Percentiles rank a stretch among this genome's conserved stretches.
phyloP scores from a whole-genome alignment of 192 early-diverging fungal genomes.

The Coemansia sp. region DNA sequence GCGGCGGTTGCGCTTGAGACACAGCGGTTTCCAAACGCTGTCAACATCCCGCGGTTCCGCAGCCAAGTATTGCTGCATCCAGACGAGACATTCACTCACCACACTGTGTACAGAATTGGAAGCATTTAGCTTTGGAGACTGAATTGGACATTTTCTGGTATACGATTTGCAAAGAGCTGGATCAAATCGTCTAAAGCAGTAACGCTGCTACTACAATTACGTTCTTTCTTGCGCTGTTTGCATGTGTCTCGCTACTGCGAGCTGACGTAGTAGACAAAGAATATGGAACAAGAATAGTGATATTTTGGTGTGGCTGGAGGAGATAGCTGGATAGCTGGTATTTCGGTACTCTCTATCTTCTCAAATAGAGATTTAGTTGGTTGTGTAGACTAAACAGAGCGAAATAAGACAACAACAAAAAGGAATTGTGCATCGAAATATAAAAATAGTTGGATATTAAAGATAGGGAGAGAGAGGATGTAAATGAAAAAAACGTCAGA shows the following conservation, averaged over 20 bases:
- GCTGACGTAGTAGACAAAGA: not conserved
- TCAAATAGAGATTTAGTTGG: not conserved
- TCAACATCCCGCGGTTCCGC: conserved; percentile 61
- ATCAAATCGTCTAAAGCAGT: not conserved
- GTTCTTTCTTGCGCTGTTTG: not conserved
- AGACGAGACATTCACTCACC: conserved; percentile 56
- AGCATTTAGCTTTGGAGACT: not conserved
- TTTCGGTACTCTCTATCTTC: not conserved
- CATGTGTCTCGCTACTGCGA: not conserved
- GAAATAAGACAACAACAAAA: no score
- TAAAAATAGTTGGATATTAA: not conserved
- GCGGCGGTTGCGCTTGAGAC: conserved; percentile 73
- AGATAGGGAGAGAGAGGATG: not conserved
- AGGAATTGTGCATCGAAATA: no score
- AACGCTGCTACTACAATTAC: not conserved
- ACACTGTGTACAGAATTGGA: conserved; percentile 55
- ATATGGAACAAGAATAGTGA: not conserved
- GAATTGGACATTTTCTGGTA: not conserved
- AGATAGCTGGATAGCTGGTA: not conserved
- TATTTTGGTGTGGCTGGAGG: not conserved
- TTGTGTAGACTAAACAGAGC: no score
- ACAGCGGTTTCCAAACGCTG: conserved; percentile 62
- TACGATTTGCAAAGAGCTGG: not conserved
- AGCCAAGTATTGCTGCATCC: conserved; percentile 56
- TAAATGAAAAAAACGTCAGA: not conserved